A percentile compares a stretch with the other conserved stretches of the same genome.
Conservation (phyloP, 805 yeast genomes). For the Hanseniaspora thailandica region DNA sequence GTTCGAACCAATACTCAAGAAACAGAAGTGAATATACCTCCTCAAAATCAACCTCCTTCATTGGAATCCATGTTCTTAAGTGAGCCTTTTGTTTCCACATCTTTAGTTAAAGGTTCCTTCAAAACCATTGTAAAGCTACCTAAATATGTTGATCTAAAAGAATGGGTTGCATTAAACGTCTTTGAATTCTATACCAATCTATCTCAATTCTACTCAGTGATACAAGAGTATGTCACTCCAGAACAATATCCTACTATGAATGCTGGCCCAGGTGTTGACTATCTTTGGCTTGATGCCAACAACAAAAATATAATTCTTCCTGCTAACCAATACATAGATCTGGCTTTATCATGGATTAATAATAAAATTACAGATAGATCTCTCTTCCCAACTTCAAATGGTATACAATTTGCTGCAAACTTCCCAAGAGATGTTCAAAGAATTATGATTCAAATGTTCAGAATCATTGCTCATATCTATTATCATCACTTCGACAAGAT, state of each 20-base stretch:
- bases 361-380: conserved; percentile 80
- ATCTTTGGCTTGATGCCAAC: conserved; percentile 75
- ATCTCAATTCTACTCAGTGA: conserved; percentile 80
- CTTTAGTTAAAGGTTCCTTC: conserved; percentile 90
- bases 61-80: conserved; percentile 51
- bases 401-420: conserved; percentile 77
- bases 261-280: conserved; percentile 87
- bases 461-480: conserved; percentile 90
- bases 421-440: conserved; percentile 74
- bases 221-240: conserved; percentile 82
- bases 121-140: conserved; percentile 92
- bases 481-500: conserved; percentile 89
- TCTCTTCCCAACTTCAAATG: conserved; percentile 82
- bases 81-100: conserved; percentile 88
- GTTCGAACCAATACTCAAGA: conserved; percentile 16
- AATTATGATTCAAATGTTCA: conserved; percentile 81
- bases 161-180: conserved; percentile 89
- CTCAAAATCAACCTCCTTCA: conserved; percentile 30
- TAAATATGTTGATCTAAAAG: conserved; percentile 84
- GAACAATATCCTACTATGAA: conserved; percentile 87
- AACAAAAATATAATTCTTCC: conserved; percentile 78
- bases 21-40: conserved; percentile 27
- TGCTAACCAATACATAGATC: conserved; percentile 85
- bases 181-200: conserved; percentile 81
- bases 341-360: conserved; percentile 81